Conservation (phyloP, 192 early-diverging fungal species). For the Phlyctochytrium planicorne region DNA sequence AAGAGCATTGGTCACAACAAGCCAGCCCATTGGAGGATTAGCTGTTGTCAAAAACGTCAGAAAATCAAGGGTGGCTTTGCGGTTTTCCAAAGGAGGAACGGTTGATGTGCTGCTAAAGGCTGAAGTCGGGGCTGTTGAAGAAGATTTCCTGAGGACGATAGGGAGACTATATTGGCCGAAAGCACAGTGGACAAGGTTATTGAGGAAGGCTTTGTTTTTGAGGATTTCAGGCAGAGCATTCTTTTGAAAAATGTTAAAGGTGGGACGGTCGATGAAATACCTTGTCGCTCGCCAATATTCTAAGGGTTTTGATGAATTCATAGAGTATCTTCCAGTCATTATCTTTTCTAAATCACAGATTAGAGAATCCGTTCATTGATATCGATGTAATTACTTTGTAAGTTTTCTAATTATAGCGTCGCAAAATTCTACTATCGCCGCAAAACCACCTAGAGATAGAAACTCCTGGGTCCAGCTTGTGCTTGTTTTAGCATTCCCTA, state of each 20-base stretch:
- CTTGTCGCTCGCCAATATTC: neutral
- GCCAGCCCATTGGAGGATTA: neutral
- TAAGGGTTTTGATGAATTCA: neutral
- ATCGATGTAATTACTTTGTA: too few species aligned
- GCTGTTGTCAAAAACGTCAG: neutral
- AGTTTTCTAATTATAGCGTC: too few species aligned
- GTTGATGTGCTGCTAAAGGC: neutral
- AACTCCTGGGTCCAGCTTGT: too few species aligned
- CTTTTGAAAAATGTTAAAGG: neutral
- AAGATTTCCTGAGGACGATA: too few species aligned
- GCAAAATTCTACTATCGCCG: too few species aligned
- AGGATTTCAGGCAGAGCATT: neutral
- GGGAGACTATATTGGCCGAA: neutral
- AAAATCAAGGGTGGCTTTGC: neutral
- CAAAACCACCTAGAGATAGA: too few species aligned
- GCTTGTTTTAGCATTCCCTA: too few species aligned
- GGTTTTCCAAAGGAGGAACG: neutral
- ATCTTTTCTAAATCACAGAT: too few species aligned
- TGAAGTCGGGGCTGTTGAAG: neutral
- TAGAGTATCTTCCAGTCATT: conserved; percentile 1
- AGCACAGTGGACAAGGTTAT: neutral
- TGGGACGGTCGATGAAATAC: neutral
- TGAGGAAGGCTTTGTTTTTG: neutral
- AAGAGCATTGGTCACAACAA: too few species aligned
- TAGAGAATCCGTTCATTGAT: too few species aligned